Conservation (phyloP, 371 early-diverging fungal species). For the Massospora cicadina region DNA sequence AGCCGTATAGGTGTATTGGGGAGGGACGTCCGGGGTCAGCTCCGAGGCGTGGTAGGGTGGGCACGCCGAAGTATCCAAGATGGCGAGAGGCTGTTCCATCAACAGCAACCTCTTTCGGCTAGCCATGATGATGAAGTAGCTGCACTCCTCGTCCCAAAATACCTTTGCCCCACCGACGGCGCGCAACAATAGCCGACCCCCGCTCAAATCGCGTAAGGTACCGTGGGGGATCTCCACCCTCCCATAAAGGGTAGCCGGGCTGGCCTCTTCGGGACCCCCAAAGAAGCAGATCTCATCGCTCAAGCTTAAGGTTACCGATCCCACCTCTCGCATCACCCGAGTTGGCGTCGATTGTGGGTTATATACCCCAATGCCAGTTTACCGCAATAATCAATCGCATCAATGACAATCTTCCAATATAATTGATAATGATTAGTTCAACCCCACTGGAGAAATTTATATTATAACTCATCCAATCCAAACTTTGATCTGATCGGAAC, state of each 20-base stretch:
- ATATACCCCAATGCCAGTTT: too few relatives aligned
- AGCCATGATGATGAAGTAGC: constrained; percentile 9
- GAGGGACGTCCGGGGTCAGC: not conserved
- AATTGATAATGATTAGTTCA: too few relatives aligned
- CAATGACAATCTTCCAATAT: too few relatives aligned
- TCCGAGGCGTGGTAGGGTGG: not conserved
- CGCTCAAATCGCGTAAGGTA: not conserved
- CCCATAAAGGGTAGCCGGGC: not conserved
- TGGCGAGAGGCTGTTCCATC: not conserved
- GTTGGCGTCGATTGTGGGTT: too few relatives aligned
- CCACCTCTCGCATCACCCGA: not conserved
- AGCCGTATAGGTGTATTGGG: not conserved
- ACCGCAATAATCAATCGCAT: too few relatives aligned
- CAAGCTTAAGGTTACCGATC: not conserved
- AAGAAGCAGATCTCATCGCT: constrained; percentile 2
- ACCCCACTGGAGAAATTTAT: too few relatives aligned
- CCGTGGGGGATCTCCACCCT: not conserved
- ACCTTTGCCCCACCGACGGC: constrained; percentile 5
- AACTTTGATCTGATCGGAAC: too few relatives aligned
- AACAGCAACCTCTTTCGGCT: constrained; percentile 1
- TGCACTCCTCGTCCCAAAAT: constrained; percentile 10
- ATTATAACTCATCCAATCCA: too few relatives aligned
- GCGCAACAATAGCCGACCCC: not conserved
- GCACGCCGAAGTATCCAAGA: not conserved
- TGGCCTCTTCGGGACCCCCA: constrained; percentile 8